These are phyloP conservation scores for Crotalaria pallida DNA, from an alignment of 306 rosid genomes.

Conservation along the genomic window DNA sequence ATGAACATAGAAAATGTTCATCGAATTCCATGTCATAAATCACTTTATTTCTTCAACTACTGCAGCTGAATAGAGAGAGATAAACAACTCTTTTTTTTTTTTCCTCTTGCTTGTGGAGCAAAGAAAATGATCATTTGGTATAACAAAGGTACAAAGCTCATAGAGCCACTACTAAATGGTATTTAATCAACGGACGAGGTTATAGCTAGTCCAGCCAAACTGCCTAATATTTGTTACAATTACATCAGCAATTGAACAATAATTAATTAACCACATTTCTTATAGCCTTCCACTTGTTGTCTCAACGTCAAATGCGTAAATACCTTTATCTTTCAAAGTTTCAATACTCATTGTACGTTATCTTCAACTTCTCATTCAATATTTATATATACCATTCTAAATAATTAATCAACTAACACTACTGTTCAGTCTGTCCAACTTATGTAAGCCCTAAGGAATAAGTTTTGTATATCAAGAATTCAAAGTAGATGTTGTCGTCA, in stretches of 20 bases:
- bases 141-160: background rate
- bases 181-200: background rate
- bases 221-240: background rate
- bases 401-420: background rate
- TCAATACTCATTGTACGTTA: background rate
- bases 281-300: background rate
- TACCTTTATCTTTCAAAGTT: background rate
- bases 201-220: background rate
- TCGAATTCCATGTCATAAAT: too few species aligned
- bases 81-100: background rate
- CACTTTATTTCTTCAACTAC: background rate
- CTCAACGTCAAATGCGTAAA: constrained; percentile 3
- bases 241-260: constrained; percentile 18
- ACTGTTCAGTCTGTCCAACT: too few species aligned
- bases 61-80: background rate
- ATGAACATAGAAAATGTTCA: too few species aligned
- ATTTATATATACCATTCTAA: constrained; percentile 1
- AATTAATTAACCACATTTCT: background rate
- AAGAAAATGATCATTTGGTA: constrained; percentile 12
- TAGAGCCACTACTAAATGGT: constrained; percentile 24
- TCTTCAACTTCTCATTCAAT: constrained; percentile 11
- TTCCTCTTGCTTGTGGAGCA: background rate
- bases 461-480: background rate
- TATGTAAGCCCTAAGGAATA: background rate
- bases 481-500: background rate